A percentile compares a stretch with the other conserved stretches of the same genome.
Evolutionary conservation across 2,329 filamentous ascomycete species (phyloP).

Genomic region (Claviceps humidiphila): DNA sequence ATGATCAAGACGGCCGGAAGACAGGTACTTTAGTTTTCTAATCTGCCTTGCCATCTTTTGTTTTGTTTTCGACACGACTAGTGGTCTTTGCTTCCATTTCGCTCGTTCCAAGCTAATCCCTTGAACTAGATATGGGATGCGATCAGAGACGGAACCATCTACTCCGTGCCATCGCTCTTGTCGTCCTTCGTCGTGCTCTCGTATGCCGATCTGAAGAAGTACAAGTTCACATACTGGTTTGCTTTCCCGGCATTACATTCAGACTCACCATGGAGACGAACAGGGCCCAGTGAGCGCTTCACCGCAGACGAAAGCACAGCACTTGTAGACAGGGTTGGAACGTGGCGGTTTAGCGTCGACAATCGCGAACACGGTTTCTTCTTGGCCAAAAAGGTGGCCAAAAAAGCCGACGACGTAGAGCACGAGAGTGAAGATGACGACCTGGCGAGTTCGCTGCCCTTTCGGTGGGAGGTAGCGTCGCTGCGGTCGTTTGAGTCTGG

Average conservation of each 20-base stretch:
- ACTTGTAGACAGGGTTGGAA: slow-evolving; percentile 71
- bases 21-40: slow-evolving; percentile 41
- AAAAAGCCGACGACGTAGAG: slow-evolving; percentile 37
- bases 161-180: slow-evolving; percentile 82
- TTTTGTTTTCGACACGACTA: not conserved
- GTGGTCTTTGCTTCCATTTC: not conserved
- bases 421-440: slow-evolving; percentile 38
- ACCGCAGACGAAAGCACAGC: slow-evolving; percentile 57
- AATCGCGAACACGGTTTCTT: slow-evolving; percentile 87
- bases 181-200: slow-evolving; percentile 81
- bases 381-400: slow-evolving; percentile 81
- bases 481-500: slow-evolving; percentile 70
- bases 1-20: slow-evolving; percentile 67
- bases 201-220: slow-evolving; percentile 93
- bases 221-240: slow-evolving; percentile 97
- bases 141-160: slow-evolving; percentile 91
- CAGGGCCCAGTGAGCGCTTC: slow-evolving; percentile 41
- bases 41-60: not conserved
- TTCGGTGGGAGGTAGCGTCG: slow-evolving; percentile 63
- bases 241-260: slow-evolving; percentile 90
- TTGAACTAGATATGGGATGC: slow-evolving; percentile 77
- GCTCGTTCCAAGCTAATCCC: not conserved
- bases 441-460: slow-evolving; percentile 37
- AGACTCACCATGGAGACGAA: slow-evolving; percentile 65
- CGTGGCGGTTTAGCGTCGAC: slow-evolving; percentile 76